A percentile compares a stretch with the other conserved stretches of the same genome.
phyloP scores from a whole-genome alignment of 805 yeast genomes.

The Ogataea nakhonphanomensis region DNA sequence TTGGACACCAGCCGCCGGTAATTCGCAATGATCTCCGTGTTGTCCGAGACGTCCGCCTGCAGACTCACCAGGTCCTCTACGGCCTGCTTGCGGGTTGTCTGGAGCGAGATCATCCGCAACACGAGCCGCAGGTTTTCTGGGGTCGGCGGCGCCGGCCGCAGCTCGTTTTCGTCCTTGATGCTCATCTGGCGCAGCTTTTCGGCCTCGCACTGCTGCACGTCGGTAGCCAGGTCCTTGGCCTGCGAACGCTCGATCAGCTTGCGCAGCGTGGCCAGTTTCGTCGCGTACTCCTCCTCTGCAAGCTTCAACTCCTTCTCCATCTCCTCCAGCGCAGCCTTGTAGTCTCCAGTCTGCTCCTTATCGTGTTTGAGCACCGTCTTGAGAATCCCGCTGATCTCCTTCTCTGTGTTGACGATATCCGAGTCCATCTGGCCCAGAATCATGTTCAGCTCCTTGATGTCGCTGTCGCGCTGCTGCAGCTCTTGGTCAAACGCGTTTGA shows the following conservation, averaged over 20 bases:
- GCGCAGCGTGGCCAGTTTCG: conserved; percentile 20
- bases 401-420: conserved; percentile 31
- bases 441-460: conserved; percentile 29
- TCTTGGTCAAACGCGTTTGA: conserved; percentile 53
- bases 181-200: conserved; percentile 19
- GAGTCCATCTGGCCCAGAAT: conserved; percentile 30
- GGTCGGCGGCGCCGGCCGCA: conserved; percentile 22
- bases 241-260: conserved; percentile 40
- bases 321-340: conserved; percentile 16
- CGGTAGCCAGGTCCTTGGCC: conserved; percentile 42
- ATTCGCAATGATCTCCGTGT: conserved; percentile 57
- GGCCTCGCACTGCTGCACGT: conserved; percentile 38
- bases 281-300: conserved; percentile 18
- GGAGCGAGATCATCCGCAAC: conserved; percentile 48
- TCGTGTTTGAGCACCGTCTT: conserved; percentile 25
- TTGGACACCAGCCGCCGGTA: conserved; percentile 66
- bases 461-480: conserved; percentile 40
- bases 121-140: conserved; percentile 30
- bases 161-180: conserved; percentile 16
- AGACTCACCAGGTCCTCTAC: conserved; percentile 42
- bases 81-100: conserved; percentile 51
- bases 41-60: conserved; percentile 37
- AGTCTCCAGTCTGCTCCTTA: conserved; percentile 25
- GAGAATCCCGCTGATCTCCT: conserved; percentile 35
- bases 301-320: conserved; percentile 16